These are phyloP conservation scores for Pterocarpus macrocarpus DNA, from an alignment of 306 rosid species.

Conservation along the genomic window DNA sequence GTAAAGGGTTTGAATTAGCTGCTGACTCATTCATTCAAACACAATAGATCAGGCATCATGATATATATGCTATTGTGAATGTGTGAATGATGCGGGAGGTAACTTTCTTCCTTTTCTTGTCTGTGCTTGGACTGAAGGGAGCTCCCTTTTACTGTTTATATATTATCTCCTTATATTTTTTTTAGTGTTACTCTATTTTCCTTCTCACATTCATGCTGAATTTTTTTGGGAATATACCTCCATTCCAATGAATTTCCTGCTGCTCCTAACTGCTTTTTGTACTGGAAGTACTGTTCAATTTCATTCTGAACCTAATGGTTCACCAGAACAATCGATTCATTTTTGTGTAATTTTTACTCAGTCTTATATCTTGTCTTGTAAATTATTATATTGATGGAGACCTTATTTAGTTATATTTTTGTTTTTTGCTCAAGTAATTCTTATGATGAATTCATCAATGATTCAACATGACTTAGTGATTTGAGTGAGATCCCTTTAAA, in stretches of 20 bases:
- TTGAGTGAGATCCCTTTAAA: neutral
- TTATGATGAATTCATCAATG: constrained; percentile 1
- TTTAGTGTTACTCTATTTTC: neutral
- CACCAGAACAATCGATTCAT: too few species aligned
- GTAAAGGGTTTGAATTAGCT: constrained; percentile 78
- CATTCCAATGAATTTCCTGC: neutral
- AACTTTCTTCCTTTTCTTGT: constrained; percentile 70
- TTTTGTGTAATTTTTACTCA: too few species aligned
- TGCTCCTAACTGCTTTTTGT: too few species aligned
- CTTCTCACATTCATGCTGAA: neutral
- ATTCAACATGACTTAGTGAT: neutral
- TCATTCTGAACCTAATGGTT: constrained; percentile 8
- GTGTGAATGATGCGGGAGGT: constrained; percentile 96
- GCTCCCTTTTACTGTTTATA: constrained; percentile 73
- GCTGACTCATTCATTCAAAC: constrained; percentile 98
- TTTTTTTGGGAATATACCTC: neutral
- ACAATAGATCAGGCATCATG: constrained; percentile 58
- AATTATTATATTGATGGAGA: neutral
- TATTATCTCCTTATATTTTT: neutral
- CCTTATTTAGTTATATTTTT: too few species aligned
- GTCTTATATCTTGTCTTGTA: neutral
- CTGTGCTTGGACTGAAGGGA: constrained; percentile 99
- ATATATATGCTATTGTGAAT: constrained; percentile 64
- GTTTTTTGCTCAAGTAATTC: neutral
- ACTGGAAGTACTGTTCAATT: neutral